phyloP scores from a whole-genome alignment of 768 basidiomycete genomes.

The Pholiota conissans region DNA sequence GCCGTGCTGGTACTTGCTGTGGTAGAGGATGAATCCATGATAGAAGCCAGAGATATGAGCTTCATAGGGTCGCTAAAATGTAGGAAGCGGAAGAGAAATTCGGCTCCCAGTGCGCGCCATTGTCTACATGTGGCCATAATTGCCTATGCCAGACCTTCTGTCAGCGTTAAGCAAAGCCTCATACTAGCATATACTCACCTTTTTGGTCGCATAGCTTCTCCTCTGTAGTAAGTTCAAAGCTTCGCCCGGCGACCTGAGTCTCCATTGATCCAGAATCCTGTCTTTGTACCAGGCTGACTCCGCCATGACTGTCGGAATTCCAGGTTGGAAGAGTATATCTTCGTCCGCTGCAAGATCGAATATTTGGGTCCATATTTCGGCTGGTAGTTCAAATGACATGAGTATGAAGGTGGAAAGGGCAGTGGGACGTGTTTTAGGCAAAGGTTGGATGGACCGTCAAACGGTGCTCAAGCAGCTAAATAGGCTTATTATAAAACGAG shows the following conservation, averaged over 20 bases:
- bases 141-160: slow-evolving; percentile 40
- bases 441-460: too few species aligned
- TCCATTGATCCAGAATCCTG: slow-evolving; percentile 46
- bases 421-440: too few species aligned
- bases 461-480: too few species aligned
- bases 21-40: slow-evolving; percentile 47
- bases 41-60: slow-evolving; percentile 49
- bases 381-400: slow-evolving; percentile 45
- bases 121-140: slow-evolving; percentile 67
- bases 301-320: slow-evolving; percentile 61
- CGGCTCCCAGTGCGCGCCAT: slow-evolving; percentile 61
- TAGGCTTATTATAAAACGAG: too few species aligned
- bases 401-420: neutral
- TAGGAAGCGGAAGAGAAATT: slow-evolving; percentile 68
- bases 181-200: slow-evolving; percentile 53
- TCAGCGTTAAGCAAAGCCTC: neutral
- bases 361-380: slow-evolving; percentile 69
- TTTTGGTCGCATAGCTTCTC: slow-evolving; percentile 64
- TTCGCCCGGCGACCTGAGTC: slow-evolving; percentile 59
- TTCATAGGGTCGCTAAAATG: slow-evolving; percentile 64
- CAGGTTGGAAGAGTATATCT: slow-evolving; percentile 62
- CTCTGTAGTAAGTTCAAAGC: slow-evolving; percentile 57
- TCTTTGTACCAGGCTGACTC: slow-evolving; percentile 66
- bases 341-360: slow-evolving; percentile 74
- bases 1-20: slow-evolving; percentile 36